phyloP scores from a whole-genome alignment of 1,284 basidiomycete species.

The Sporisorium graminicola region DNA sequence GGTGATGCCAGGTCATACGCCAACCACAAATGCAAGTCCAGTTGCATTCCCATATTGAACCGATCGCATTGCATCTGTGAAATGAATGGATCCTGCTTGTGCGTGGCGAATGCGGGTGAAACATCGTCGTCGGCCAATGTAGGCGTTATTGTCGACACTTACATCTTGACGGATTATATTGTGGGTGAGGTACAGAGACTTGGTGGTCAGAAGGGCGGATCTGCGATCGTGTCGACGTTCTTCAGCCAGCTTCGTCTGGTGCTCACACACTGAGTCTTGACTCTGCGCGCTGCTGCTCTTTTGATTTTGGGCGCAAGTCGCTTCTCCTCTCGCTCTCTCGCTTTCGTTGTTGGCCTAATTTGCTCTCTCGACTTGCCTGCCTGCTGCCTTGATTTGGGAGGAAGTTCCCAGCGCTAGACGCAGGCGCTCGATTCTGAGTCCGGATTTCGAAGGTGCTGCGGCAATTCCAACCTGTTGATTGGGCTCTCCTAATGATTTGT shows the following conservation, averaged over 20 bases:
- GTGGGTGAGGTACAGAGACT: conserved; percentile 45
- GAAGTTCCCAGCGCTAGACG: background rate
- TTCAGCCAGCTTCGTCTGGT: conserved; percentile 15
- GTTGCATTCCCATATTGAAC: background rate
- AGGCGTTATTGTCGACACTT: conserved; percentile 22
- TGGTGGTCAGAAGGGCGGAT: conserved; percentile 40
- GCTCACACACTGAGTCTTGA: background rate
- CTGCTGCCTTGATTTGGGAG: background rate
- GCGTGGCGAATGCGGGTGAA: background rate
- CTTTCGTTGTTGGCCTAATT: background rate
- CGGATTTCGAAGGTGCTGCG: conserved; percentile 30
- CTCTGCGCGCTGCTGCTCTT: conserved; percentile 9
- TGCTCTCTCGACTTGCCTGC: background rate
- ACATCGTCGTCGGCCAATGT: too few species aligned
- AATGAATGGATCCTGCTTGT: background rate
- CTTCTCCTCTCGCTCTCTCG: background rate
- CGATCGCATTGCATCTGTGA: background rate
- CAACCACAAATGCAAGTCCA: background rate
- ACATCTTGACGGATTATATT: conserved; percentile 55
- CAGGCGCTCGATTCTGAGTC: background rate
- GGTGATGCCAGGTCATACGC: background rate
- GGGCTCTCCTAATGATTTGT: conserved; percentile 19
- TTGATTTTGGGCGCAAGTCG: background rate
- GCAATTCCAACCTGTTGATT: conserved; percentile 30
- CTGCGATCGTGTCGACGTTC: conserved; percentile 35